These are phyloP conservation scores for barley (Hordeum vulgare) DNA, from an alignment of 176 grass and related monocot genomes.

Conservation along the genomic window DNA sequence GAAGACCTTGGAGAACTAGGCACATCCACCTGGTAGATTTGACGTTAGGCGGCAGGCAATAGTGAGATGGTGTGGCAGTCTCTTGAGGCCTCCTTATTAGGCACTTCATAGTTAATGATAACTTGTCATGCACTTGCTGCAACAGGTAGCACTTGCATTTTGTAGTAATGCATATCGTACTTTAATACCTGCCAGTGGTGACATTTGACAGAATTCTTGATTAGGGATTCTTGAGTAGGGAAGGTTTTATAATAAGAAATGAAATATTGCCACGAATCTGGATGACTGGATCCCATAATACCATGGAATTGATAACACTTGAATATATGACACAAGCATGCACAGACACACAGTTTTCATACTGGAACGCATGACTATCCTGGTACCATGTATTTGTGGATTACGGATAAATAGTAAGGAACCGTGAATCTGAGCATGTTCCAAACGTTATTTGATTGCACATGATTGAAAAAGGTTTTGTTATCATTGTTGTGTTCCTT, in stretches of 20 bases:
- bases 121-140: background rate
- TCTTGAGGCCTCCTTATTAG: background rate
- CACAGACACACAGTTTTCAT: background rate
- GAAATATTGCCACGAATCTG: background rate
- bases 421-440: background rate
- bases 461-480: conserved; percentile 1
- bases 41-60: background rate
- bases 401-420: background rate
- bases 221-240: background rate
- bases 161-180: background rate
- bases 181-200: background rate
- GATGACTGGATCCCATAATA: background rate
- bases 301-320: background rate
- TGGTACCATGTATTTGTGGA: background rate
- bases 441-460: background rate
- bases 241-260: background rate
- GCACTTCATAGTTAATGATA: background rate
- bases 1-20: background rate
- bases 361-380: background rate
- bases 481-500: background rate
- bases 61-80: background rate
- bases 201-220: background rate
- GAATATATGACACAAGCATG: background rate
- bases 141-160: background rate
- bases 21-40: background rate